These are phyloP conservation scores for Argentina anserina DNA, from an alignment of 306 rosid genomes.

Conservation along the genomic window DNA sequence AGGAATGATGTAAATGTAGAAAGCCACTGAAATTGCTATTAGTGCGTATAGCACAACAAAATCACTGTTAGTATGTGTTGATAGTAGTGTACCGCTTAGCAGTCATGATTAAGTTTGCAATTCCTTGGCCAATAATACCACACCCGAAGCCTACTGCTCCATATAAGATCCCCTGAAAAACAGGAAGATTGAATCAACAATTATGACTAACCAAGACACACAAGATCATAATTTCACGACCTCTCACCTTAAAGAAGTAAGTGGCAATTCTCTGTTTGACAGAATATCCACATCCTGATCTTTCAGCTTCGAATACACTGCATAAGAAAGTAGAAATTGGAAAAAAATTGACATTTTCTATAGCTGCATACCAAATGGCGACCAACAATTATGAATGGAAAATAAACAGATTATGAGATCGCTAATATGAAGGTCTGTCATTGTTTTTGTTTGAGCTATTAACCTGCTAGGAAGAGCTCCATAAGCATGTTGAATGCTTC, in stretches of 20 bases:
- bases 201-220: neutral
- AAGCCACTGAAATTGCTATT: neutral
- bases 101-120: conserved; percentile 88
- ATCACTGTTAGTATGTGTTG: conserved; percentile 1
- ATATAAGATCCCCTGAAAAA: conserved; percentile 75
- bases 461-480: conserved; percentile 53
- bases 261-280: conserved; percentile 39
- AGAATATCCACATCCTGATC: conserved; percentile 44
- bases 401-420: neutral
- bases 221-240: neutral
- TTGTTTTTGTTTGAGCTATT: conserved; percentile 5
- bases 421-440: neutral
- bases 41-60: neutral
- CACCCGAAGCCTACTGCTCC: conserved; percentile 92
- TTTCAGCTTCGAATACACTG: conserved; percentile 55
- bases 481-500: conserved; percentile 35
- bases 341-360: neutral
- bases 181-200: conserved; percentile 8
- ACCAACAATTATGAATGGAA: neutral
- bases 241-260: conserved; percentile 41
- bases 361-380: neutral
- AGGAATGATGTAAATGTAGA: conserved; percentile 2
- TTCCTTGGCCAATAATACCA: conserved; percentile 94
- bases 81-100: conserved; percentile 63
- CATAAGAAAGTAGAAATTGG: conserved; percentile 6